Evolutionary conservation across 176 grass and related monocot species (phyloP).

Genomic region (Cenchrus purpureus): DNA sequence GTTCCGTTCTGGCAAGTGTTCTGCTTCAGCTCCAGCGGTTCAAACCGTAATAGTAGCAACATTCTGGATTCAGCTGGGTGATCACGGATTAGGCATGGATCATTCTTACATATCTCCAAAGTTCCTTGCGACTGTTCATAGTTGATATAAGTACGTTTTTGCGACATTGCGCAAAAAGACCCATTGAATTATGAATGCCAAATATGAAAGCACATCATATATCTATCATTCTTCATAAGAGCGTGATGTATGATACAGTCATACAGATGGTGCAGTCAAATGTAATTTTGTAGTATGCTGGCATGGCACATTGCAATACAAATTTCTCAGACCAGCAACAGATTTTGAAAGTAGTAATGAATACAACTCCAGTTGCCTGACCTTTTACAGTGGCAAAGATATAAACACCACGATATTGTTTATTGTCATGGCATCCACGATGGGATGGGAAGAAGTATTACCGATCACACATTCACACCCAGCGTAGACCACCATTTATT

Average conservation of each 20-base stretch:
- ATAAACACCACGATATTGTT: conserved; percentile 1
- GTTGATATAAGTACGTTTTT: neutral
- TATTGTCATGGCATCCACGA: conserved; percentile 4
- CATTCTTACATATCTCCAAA: neutral
- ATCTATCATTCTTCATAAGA: neutral
- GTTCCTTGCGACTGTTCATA: too few species aligned
- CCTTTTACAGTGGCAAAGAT: neutral
- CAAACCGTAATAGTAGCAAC: neutral
- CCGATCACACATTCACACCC: too few species aligned
- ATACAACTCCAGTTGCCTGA: conserved; percentile 9
- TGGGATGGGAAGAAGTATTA: neutral
- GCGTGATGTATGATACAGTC: neutral
- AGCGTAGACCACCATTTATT: conserved; percentile 21
- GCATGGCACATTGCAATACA: neutral
- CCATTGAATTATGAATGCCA: neutral
- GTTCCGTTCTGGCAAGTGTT: neutral
- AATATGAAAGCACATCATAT: too few species aligned
- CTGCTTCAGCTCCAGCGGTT: neutral
- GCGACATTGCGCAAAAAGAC: too few species aligned
- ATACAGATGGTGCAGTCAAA: neutral
- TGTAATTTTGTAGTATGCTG: neutral
- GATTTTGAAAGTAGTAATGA: neutral
- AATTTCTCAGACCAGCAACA: neutral
- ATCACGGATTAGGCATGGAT: neutral
- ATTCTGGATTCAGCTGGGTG: neutral